Percentiles rank a stretch among this genome's conserved stretches.
Conservation (phyloP, 495 filamentous ascomycete species). For the Pyrenopolyporus hunteri region DNA sequence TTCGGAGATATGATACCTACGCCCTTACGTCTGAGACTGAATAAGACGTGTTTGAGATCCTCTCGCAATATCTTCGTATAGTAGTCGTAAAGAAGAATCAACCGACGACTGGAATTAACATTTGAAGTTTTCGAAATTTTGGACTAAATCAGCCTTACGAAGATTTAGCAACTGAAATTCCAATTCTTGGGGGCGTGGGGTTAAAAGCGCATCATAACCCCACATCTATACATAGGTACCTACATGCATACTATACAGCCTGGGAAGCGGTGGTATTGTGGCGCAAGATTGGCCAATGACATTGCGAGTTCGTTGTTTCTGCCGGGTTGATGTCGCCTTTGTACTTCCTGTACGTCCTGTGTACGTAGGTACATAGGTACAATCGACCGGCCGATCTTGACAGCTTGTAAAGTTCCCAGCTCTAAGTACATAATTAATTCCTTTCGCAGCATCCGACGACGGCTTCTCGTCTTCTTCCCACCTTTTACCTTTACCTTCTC, state of each 20-base stretch:
- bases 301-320: not conserved
- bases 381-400: slow-evolving; percentile 39
- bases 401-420: slow-evolving; percentile 43
- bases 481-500: not conserved
- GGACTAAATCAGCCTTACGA: slow-evolving; percentile 5
- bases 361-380: slow-evolving; percentile 9
- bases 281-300: slow-evolving; percentile 13
- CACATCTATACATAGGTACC: too few species aligned
- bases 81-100: too few species aligned
- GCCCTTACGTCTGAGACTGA: too few species aligned
- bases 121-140: not conserved
- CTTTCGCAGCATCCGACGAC: slow-evolving; percentile 9
- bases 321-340: slow-evolving; percentile 34
- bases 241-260: too few species aligned
- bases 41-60: not conserved
- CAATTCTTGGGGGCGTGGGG: slow-evolving; percentile 5
- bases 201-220: not conserved
- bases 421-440: not conserved
- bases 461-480: not conserved
- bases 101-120: too few species aligned
- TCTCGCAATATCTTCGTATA: not conserved
- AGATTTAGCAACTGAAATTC: slow-evolving; percentile 1
- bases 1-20: too few species aligned
- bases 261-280: too few species aligned
- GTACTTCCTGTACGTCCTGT: too few species aligned